Conservation (phyloP, 257 asterid genomes). For the Salvia miltiorrhiza region DNA sequence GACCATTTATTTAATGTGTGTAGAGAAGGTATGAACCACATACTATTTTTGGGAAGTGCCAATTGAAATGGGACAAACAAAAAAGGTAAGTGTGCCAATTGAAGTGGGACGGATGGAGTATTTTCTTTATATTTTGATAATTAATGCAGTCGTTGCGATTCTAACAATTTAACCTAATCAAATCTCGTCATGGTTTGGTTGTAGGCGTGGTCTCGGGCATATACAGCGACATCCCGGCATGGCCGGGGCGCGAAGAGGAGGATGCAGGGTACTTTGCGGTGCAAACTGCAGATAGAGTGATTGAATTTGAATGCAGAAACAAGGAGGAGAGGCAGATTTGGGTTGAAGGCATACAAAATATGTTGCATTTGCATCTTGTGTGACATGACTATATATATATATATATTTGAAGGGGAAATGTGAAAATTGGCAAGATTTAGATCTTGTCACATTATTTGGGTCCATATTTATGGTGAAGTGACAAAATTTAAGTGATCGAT, state of each 20-base stretch:
- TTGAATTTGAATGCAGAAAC: conserved; percentile 75
- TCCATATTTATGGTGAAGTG: not conserved
- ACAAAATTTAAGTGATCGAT: not conserved
- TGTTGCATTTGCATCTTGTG: conserved; percentile 54
- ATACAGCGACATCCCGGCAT: conserved; percentile 53
- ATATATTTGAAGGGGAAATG: too few species aligned
- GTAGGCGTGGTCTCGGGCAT: conserved; percentile 60
- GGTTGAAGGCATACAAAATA: conserved; percentile 73
- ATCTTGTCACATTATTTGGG: too few species aligned
- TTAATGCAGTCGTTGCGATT: too few species aligned
- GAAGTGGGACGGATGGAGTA: too few species aligned
- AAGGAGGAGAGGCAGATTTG: conserved; percentile 68
- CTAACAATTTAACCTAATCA: not conserved
- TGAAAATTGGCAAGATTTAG: not conserved
- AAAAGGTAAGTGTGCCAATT: too few species aligned
- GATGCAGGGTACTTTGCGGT: conserved; percentile 59
- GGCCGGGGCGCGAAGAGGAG: conserved; percentile 71
- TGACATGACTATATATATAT: conserved; percentile 21
- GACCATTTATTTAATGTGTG: too few species aligned
- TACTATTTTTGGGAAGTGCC: too few species aligned
- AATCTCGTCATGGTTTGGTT: not conserved
- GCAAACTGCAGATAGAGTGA: conserved; percentile 68
- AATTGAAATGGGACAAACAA: too few species aligned
- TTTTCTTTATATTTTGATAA: too few species aligned
- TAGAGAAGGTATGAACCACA: too few species aligned